Conservation (phyloP, 73 alveolate species). For the Symbiodinium pilosum region DNA sequence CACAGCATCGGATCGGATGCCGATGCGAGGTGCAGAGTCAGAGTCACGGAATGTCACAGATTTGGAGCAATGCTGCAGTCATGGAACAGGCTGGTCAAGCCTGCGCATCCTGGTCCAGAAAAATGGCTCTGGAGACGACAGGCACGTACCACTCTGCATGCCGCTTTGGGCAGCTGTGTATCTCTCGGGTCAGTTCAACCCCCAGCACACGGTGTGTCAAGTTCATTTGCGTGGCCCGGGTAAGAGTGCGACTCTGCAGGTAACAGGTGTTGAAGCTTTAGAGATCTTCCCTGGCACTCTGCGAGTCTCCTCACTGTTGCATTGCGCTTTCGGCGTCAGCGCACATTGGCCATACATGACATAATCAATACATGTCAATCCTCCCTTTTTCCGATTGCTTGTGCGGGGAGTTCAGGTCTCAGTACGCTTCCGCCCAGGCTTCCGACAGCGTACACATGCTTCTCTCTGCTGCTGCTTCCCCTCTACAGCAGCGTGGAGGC, state of each 20-base stretch:
- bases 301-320: no score
- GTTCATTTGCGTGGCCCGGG: no score
- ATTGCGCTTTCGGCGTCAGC: no score
- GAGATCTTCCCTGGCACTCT: no score
- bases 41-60: not conserved
- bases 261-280: no score
- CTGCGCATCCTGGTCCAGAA: not conserved
- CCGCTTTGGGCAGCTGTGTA: not conserved
- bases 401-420: not conserved
- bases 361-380: no score
- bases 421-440: not conserved
- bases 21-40: not conserved
- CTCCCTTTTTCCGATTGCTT: no score
- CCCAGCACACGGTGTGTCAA: no score
- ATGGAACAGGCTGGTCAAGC: not conserved
- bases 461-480: constrained; percentile 19
- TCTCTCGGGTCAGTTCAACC: no score
- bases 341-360: no score
- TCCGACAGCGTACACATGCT: constrained; percentile 11
- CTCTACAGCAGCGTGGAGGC: constrained; percentile 24
- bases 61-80: not conserved
- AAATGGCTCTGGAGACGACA: constrained; percentile 14
- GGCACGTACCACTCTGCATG: not conserved
- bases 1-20: constrained; percentile 12
- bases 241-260: no score